A percentile compares a stretch with the other conserved stretches of the same genome.
phyloP scores from a whole-genome alignment of 768 basidiomycete species.

The Pleurotus cornucopiae region DNA sequence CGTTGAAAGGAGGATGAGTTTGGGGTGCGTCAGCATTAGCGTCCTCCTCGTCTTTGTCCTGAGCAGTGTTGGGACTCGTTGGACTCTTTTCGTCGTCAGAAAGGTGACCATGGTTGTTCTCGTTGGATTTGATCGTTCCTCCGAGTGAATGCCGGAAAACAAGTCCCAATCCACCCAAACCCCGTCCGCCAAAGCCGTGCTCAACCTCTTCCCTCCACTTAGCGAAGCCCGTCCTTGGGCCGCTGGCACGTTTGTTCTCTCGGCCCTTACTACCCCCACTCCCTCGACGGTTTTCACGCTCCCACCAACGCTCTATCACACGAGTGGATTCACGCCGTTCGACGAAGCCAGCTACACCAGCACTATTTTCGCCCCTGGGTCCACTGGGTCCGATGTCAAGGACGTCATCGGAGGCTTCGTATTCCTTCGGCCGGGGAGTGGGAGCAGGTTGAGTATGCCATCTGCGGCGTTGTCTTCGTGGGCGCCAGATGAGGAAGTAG shows the following conservation, averaged over 20 bases:
- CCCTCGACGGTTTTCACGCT: constrained; percentile 9
- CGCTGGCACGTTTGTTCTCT: constrained; percentile 14
- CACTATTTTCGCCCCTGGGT: background rate
- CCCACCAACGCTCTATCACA: constrained; percentile 4
- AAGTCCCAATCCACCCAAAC: constrained; percentile 31
- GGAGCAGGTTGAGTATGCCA: background rate
- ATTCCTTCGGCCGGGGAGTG: background rate
- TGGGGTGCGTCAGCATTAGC: background rate
- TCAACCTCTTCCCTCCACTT: constrained; percentile 43
- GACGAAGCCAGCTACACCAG: constrained; percentile 6
- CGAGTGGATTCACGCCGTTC: constrained; percentile 1
- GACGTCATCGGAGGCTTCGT: background rate
- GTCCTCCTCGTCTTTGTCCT: constrained; percentile 1
- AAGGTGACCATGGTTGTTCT: background rate
- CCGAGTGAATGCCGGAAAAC: constrained; percentile 35
- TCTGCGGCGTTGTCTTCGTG: constrained; percentile 31
- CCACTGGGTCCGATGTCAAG: constrained; percentile 13
- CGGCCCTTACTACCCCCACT: constrained; percentile 5
- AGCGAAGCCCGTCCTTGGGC: constrained; percentile 31
- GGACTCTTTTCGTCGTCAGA: constrained; percentile 6
- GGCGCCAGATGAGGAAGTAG: constrained; percentile 44
- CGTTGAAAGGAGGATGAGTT: background rate
- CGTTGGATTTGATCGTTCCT: constrained; percentile 1
- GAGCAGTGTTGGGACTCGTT: background rate
- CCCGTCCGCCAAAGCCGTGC: constrained; percentile 9